Base-by-base conservation (phyloP, 148 eudicot species). In the Heliamphora exappendiculata region DNA sequence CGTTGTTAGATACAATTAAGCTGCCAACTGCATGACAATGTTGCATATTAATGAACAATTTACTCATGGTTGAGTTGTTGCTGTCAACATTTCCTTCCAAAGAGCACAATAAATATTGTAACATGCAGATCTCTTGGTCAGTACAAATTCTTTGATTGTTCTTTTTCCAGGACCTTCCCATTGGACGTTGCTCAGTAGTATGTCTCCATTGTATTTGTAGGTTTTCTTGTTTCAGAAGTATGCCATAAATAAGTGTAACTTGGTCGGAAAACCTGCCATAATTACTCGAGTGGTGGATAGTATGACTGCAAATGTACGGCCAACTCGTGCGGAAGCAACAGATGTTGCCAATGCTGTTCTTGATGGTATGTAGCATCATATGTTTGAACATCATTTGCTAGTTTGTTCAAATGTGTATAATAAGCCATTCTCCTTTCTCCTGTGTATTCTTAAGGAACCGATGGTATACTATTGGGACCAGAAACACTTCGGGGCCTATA, bases 341-440 rank as follows among this genome's bases (percentile, higher is more conserved):
- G 92, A 89, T 80, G 90, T 89, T 28, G 92, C 92, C 28, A 89
- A 89, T 72, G 92, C 92, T 44, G 92, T 89, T 80, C 84, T 89
- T 53, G 92, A 89, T 87, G 92, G 91, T 88, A 76, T 55, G 58
- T 49, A 54, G 49, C 65, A 42, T 53, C 22, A 6, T 33, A 1
- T 42, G 33, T 70, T 14, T 80, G 71, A 59, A 60, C 58, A 13
- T 29, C 70, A 13, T 53, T 67, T 41, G 17, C 22, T 51, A 5
- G 29, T 57, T n/a, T 24, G 20, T 10, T 74, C 47, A 55, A 26
- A 53, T 39, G n/a, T 6, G 19, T 45, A 57, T 28, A 49, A 55
- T 45, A 26, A 75, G 5, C 33, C 16, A 57, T 53, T 49, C 17
- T 20, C 5, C 39, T 19, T 49, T 22, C 22, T 77, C n/a, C 39